Percentiles rank a stretch among this genome's conserved stretches.
Conservation (phyloP, 768 basidiomycete genomes). For the Serendipita sp. region DNA sequence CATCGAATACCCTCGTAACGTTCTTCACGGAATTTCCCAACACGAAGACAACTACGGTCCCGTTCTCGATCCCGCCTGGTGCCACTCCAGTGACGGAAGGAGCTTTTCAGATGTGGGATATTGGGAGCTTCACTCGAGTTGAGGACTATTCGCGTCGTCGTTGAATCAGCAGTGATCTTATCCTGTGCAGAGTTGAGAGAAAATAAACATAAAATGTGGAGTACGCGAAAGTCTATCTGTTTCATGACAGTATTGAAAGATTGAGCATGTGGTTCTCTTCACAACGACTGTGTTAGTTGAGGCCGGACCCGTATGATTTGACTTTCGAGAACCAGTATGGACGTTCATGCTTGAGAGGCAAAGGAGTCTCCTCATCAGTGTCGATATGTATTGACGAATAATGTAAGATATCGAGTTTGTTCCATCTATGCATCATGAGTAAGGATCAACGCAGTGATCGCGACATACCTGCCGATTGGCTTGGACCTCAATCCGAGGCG, state of each 20-base stretch:
- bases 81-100: background rate
- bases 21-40: background rate
- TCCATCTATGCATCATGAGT: constrained; percentile 17
- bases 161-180: background rate
- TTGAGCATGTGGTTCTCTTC: no score
- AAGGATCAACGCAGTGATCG: background rate
- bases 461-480: constrained; percentile 72
- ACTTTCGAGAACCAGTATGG: constrained; percentile 95
- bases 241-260: no score
- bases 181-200: background rate
- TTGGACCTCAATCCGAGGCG: constrained; percentile 50
- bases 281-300: background rate
- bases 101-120: background rate
- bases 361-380: constrained; percentile 50
- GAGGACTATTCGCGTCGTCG: background rate
- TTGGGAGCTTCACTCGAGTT: background rate
- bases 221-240: no score
- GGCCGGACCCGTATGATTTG: constrained; percentile 33
- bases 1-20: background rate
- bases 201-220: no score
- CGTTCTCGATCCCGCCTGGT: background rate
- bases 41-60: background rate
- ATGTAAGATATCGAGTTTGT: constrained; percentile 48
- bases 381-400: constrained; percentile 67
- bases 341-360: constrained; percentile 66